Conservation (phyloP, 306 rosid genomes). For the Carpinus fangiana region DNA sequence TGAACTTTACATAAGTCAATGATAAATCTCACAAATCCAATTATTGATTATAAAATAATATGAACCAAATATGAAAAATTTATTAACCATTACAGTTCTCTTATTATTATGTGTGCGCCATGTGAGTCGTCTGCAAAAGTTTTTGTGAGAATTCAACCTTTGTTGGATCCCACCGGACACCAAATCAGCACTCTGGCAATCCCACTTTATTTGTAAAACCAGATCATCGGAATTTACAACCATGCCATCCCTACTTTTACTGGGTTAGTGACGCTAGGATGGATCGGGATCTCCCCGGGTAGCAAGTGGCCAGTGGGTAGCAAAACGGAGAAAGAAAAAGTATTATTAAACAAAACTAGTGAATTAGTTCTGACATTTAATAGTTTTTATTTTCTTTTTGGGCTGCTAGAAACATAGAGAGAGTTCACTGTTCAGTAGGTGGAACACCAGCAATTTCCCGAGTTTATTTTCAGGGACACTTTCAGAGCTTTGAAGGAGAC, state of each 20-base stretch:
- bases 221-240: too few species aligned
- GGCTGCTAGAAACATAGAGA: not conserved
- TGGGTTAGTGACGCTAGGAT: too few species aligned
- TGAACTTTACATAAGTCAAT: too few species aligned
- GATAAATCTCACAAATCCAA: too few species aligned
- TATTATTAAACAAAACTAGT: constrained; percentile 6
- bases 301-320: not conserved
- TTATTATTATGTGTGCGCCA: not conserved
- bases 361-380: constrained; percentile 17
- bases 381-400: constrained; percentile 2
- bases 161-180: not conserved
- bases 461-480: not conserved
- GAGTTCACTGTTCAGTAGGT: not conserved
- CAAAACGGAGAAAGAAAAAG: too few species aligned
- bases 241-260: too few species aligned
- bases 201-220: not conserved
- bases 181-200: not conserved
- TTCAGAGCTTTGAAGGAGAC: constrained; percentile 82
- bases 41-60: too few species aligned
- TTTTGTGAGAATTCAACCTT: not conserved
- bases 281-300: too few species aligned
- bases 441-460: constrained; percentile 12
- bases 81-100: too few species aligned
- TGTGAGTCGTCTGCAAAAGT: not conserved
- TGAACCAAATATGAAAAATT: too few species aligned